Evolutionary conservation across 2,329 filamentous ascomycete genomes (phyloP), one percentile per base, ranked within the genome.

Genomic region (Botrytis pseudocinerea): DNA sequence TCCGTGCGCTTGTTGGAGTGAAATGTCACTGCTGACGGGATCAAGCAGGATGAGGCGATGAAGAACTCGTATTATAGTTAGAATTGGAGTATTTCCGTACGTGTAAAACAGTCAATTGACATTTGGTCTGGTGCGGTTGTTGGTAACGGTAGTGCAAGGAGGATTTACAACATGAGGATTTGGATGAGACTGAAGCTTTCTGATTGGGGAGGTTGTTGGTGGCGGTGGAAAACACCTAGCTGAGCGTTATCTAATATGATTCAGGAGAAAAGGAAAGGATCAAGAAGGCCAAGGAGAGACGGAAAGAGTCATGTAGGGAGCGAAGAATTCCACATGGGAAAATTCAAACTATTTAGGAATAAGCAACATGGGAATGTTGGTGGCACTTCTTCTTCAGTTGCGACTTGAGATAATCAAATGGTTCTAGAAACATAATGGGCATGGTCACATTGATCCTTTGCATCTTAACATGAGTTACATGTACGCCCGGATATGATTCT

Each of bases 341-440:
- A 46, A 25, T 6, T 14, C 6, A n/a, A n/a, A n/a, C 12, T 2
- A 14, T n/a, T 16, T 6, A 46, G 9, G 25, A 64, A 46, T 14
- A 35, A 28, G 12, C 6, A 40, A 40, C n/a, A 14, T 60, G 20
- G 32, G 12, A 22, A 7, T 60, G 57, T 38, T 44, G 61, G 40
- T 20, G n/a, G n/a, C 62, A 32, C 10, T 25, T 14, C 25, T 32
- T 9, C 35, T 65, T 61, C 59, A 25, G 8, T 61, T 38, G 22
- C 48, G 44, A 66, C 44, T 66, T 38, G 63, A 16, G 12, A 32
- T 44, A 65, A 51, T 51, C 42, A 66, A 38, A 51, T 63, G 38
- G 42, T 42, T 63, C 38, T 28, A 62, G 25, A 62, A 62, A 42
- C 60, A 20, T 38, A 32, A 32, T 48, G n/a, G 2, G 28, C 25